Base-by-base conservation (phyloP, 176 grass and related monocot genomes). In the Thinopyrum elongatum region DNA sequence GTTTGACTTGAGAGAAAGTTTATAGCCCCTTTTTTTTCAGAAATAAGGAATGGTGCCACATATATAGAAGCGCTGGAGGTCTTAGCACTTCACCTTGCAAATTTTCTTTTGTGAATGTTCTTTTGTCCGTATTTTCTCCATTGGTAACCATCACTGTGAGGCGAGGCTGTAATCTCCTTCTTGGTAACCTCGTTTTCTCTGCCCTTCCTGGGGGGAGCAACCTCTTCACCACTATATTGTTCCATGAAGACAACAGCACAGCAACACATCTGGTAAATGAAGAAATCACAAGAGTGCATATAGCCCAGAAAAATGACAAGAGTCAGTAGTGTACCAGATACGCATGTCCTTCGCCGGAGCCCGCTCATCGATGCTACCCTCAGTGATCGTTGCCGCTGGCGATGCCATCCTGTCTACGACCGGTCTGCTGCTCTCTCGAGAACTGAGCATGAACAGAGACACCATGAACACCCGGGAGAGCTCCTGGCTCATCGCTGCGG, bases 121-220 rank as follows among this genome's bases (percentile, higher is more conserved):
- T 91, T 91, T 57, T 91, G 86, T 3, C 90, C 90, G 3, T 91
- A 91, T 84, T 91, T 91, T 65, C 70, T 69, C 90, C 90, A 91
- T 25, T 72, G 70, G 77, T 78, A 82, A 2, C 86, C 90, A 72
- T 91, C 90, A 49, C 60, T 71, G 69, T 81, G 3, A 6, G 90
- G 90, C 31, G 77, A 74, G 3, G 75, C 6, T 31, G 90, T 91
- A 22, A 78, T 61, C 65, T 90, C 84, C 55, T 4, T 63, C 22
- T 58, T 65, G 1, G 17, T 64, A 63, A 76, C 39, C 77, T 49
- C 51, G 7, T 63, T 77, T 26, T 78, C 79, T 78, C 30, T 73
- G 14, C 38, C 25, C 38, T 28, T 90, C 51, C 33, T 85, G 2
- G 25, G 7, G 5, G 64, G 22, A 60, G 7, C 25, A 66, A 47